Evolutionary conservation across 148 eudicot species (phyloP).

Genomic region (Simmondsia chinensis): DNA sequence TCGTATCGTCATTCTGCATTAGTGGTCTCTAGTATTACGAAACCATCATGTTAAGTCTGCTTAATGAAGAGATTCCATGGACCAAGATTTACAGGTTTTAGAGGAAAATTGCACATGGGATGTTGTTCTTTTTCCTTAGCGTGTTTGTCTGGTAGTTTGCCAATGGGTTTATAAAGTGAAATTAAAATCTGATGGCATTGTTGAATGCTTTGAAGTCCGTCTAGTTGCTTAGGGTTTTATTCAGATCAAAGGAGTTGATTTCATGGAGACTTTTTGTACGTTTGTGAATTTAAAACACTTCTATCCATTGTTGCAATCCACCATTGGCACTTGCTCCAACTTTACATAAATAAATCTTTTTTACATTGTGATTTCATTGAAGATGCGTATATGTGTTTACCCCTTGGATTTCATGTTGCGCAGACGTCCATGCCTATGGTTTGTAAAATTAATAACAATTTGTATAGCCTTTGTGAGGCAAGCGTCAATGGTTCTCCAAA

Average conservation of each 20-base stretch:
- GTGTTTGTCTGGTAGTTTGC: background rate
- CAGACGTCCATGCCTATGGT: background rate
- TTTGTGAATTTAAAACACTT: background rate
- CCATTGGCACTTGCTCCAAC: too few relatives aligned
- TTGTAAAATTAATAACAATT: background rate
- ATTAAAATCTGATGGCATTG: background rate
- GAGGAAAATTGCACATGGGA: background rate
- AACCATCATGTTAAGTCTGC: too few relatives aligned
- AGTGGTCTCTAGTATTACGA: too few relatives aligned
- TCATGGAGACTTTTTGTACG: background rate
- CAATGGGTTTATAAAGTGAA: constrained; percentile 2
- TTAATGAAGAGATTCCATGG: too few relatives aligned
- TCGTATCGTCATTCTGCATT: too few relatives aligned
- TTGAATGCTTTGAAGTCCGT: background rate
- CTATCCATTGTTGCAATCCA: background rate
- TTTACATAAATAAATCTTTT: too few relatives aligned
- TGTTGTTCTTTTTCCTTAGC: background rate
- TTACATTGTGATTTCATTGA: background rate
- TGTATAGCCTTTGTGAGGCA: background rate
- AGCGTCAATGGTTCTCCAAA: background rate
- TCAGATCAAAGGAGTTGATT: background rate
- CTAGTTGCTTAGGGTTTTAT: background rate
- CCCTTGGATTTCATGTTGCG: background rate
- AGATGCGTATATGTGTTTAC: background rate
- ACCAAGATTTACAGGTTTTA: too few relatives aligned